Evolutionary conservation across 108 stramenopile genomes (phyloP), one percentile per base, ranked within the genome.

Genomic region (Epithemia pelagica): DNA sequence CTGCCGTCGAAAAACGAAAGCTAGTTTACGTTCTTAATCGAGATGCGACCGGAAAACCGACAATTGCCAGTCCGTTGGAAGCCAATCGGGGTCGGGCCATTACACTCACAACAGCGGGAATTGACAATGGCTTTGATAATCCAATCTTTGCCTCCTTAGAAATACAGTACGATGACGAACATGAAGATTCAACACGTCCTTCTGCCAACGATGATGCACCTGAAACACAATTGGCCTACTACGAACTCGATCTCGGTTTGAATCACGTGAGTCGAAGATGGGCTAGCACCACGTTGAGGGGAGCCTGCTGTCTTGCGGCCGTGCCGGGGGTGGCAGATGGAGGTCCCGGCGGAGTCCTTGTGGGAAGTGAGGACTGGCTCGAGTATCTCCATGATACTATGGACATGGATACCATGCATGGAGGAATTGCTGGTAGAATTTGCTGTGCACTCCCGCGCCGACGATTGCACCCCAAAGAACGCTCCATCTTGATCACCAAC

Each of bases 91-190:
- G 79, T 21, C 76, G 85, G 20, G 92, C 91, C 0, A 64, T 99
- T 8, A 81, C 85, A 0, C 92, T 95, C 62, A 90, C 82, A 52
- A 78, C 84, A 2, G 87, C 85, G 25, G 99, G 95, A 8, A 73
- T 98, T 22, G 96, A 99, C 78, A 97, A 97, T 60, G 97, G 96
- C 31, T 96, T 90, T 69, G 97, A 98, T 62, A 99, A 98, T 82
- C 99, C 99, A 7, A 84, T 96, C 32, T 99, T 98, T 81, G 99
- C 96, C 1, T 79, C 77, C 60, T 61, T 99, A 56, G 99, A 99
- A 82, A 69, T 95, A 19, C 96, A 97, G 64, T 99, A 99, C 72
- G 65, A 75, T 28, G 95, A 92, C 37, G 91, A 91, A 28, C 69
- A 72, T 63, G 64, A 72, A 2, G 71, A 64, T 28, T 72, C 72